Evolutionary conservation across 345 rosid genomes (phyloP).

Genomic region (Raphanus sativus): DNA sequence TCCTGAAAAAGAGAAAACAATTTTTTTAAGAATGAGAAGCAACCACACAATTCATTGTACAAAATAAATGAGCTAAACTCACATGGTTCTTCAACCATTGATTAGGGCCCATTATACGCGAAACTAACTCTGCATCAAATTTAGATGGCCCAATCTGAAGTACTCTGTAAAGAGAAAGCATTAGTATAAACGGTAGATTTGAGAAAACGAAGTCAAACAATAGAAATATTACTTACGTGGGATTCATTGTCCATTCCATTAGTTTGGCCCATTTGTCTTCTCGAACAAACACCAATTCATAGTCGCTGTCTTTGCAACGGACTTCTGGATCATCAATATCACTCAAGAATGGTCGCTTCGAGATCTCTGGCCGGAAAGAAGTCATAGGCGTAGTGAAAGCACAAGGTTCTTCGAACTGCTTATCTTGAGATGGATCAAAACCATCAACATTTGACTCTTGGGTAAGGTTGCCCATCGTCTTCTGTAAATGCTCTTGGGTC

Average conservation of each 20-base stretch:
- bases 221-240: no score
- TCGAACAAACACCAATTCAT: neutral
- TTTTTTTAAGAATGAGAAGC: no score
- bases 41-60: no score
- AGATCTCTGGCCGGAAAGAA: neutral
- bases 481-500: neutral
- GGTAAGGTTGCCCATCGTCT: neutral
- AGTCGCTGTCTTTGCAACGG: neutral
- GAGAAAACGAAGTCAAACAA: no score
- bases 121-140: neutral
- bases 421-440: neutral
- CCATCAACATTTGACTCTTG: neutral
- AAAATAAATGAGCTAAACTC: neutral
- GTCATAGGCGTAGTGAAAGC: neutral
- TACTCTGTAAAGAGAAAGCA: neutral
- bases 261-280: no score
- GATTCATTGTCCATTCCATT: no score
- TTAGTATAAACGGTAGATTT: no score
- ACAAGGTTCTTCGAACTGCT: neutral
- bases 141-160: neutral
- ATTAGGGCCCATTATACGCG: neutral
- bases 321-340: neutral
- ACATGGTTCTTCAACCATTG: neutral
- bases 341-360: neutral
- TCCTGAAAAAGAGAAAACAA: no score